These are phyloP conservation scores for Verticillium klebahnii DNA, from an alignment of 2,329 filamentous ascomycete species.

Conservation along the genomic window DNA sequence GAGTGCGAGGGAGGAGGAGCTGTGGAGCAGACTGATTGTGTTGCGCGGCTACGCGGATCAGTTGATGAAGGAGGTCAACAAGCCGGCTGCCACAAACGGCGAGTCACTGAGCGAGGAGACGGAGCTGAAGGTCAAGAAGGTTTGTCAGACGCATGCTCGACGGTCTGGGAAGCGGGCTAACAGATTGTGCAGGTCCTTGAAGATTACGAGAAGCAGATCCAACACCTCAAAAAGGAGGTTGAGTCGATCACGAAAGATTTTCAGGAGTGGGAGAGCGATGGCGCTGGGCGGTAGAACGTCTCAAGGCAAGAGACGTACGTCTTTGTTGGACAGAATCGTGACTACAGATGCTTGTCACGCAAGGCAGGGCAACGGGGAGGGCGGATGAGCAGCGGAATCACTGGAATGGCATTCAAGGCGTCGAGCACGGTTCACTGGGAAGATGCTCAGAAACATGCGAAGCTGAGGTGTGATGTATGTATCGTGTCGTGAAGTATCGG, in stretches of 20 bases:
- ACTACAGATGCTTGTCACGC: not conserved
- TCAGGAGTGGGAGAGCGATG: constrained; percentile 49
- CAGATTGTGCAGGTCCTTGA: constrained; percentile 58
- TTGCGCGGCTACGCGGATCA: constrained; percentile 68
- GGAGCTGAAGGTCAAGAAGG: constrained; percentile 70
- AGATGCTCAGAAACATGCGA: not conserved
- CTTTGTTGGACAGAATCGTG: not conserved
- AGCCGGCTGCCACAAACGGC: constrained; percentile 51
- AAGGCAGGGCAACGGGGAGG: not conserved
- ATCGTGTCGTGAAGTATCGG: not conserved
- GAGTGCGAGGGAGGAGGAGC: constrained; percentile 72
- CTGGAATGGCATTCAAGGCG: not conserved
- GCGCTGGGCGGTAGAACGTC: constrained; percentile 23
- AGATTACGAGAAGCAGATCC: constrained; percentile 76
- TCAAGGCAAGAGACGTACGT: not conserved
- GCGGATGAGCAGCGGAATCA: not conserved
- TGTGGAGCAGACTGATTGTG: constrained; percentile 77
- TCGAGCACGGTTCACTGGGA: not conserved
- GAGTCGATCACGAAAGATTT: constrained; percentile 58
- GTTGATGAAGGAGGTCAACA: constrained; percentile 70
- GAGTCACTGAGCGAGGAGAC: constrained; percentile 64
- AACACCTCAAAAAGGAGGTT: constrained; percentile 69
- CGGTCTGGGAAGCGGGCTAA: not conserved
- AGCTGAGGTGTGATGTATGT: not conserved
- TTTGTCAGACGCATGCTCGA: constrained; percentile 29